These are phyloP conservation scores for Dianthus caryophyllus DNA, from an alignment of 148 eudicot genomes.

Conservation along the genomic window DNA sequence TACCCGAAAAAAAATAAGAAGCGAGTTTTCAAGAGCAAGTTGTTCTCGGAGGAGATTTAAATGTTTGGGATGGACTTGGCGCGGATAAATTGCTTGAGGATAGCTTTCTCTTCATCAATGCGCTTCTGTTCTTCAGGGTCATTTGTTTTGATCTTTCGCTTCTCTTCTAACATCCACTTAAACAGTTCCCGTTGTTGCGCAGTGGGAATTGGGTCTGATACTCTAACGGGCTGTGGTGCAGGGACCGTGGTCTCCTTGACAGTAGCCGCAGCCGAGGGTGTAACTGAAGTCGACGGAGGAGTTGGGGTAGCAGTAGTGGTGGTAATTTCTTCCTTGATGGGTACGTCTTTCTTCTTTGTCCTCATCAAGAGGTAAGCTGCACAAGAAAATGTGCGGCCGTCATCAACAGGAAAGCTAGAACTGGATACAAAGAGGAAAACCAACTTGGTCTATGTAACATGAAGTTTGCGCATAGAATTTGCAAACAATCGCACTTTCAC, in stretches of 20 bases:
- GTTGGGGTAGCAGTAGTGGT: slow-evolving; percentile 29
- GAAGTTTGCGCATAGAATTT: neutral
- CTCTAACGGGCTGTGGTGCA: slow-evolving; percentile 32
- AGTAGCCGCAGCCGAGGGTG: slow-evolving; percentile 26
- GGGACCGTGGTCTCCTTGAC: slow-evolving; percentile 22
- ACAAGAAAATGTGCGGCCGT: slow-evolving; percentile 8
- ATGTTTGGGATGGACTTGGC: slow-evolving; percentile 66
- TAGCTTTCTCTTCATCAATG: slow-evolving; percentile 81
- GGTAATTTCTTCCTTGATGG: slow-evolving; percentile 33
- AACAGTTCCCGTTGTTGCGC: slow-evolving; percentile 75
- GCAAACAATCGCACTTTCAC: neutral
- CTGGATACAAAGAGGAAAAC: neutral
- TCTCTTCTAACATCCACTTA: slow-evolving; percentile 94
- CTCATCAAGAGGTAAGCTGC: slow-evolving; percentile 66
- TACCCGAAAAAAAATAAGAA: neutral
- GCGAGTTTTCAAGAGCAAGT: neutral
- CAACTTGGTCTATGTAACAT: neutral
- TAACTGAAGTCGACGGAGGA: slow-evolving; percentile 5
- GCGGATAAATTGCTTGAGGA: slow-evolving; percentile 77
- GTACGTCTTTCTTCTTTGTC: slow-evolving; percentile 49
- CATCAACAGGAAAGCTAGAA: slow-evolving; percentile 3
- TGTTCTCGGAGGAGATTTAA: slow-evolving; percentile 23
- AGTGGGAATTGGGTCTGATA: slow-evolving; percentile 53
- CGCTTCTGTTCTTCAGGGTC: slow-evolving; percentile 67
- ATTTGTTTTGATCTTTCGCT: slow-evolving; percentile 77